These are phyloP conservation scores for Nicotiana sylvestris DNA, from an alignment of 257 asterid genomes.

Conservation along the genomic window DNA sequence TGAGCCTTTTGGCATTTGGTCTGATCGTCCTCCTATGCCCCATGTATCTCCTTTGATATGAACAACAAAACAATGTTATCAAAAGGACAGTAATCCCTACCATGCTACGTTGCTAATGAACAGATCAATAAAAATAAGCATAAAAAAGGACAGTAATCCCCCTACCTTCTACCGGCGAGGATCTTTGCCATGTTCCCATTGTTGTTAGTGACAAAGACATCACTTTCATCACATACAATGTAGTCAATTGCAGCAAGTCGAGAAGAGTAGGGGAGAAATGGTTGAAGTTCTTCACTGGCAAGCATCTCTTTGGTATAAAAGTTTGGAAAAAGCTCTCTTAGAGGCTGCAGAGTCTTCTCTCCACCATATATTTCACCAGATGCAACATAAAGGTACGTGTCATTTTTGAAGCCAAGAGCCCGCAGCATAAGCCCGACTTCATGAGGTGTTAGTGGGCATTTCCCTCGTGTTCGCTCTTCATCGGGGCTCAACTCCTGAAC, in stretches of 20 bases:
- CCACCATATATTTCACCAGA: slow-evolving; percentile 99
- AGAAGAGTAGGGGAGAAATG: slow-evolving; percentile 80
- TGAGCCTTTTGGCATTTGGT: slow-evolving; percentile 93
- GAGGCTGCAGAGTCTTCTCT: slow-evolving; percentile 90
- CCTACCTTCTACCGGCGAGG: slow-evolving; percentile 94
- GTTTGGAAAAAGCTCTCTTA: slow-evolving; percentile 90
- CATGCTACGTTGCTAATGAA: too few relatives aligned
- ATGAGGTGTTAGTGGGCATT: slow-evolving; percentile 95
- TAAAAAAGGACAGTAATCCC: not conserved
- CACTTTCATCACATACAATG: slow-evolving; percentile 93
- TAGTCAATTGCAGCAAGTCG: slow-evolving; percentile 96
- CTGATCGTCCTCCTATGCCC: slow-evolving; percentile 95
- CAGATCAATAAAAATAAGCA: not conserved
- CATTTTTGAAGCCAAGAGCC: slow-evolving; percentile 87
- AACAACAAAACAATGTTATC: not conserved
- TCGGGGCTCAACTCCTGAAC: slow-evolving; percentile 82
- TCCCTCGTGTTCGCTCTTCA: slow-evolving; percentile 92
- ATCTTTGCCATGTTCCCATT: slow-evolving; percentile 99
- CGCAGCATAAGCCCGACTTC: slow-evolving; percentile 96
- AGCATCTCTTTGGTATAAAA: slow-evolving; percentile 92
- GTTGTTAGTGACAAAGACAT: slow-evolving; percentile 93
- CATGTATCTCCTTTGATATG: slow-evolving; percentile 66
- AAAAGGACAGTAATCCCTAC: not conserved
- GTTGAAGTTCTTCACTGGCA: slow-evolving; percentile 66
- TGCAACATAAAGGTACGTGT: slow-evolving; percentile 81